Percentiles rank a stretch among this genome's conserved stretches.
These are phyloP conservation scores for Trichophaea hybrida DNA, from an alignment of 2,329 filamentous ascomycete species.

Conservation along the genomic window DNA sequence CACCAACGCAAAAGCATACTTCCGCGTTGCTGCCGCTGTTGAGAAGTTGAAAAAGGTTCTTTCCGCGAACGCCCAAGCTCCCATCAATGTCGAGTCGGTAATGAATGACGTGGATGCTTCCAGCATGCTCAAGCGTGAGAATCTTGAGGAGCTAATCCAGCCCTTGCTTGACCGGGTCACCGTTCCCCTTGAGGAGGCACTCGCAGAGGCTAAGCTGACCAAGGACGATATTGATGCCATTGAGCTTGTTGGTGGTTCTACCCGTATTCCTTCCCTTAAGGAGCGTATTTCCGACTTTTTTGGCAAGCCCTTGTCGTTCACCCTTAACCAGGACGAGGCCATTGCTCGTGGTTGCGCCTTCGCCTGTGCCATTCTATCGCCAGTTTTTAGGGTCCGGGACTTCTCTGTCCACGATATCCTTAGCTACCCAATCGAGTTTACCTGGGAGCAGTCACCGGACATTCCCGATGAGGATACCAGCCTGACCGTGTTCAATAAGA, in stretches of 20 bases:
- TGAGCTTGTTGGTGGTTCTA: slow-evolving; percentile 88
- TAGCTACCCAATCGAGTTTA: slow-evolving; percentile 96
- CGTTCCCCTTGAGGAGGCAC: slow-evolving; percentile 70
- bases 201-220: slow-evolving; percentile 83
- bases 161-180: slow-evolving; percentile 63
- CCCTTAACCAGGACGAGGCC: slow-evolving; percentile 95
- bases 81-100: slow-evolving; percentile 90
- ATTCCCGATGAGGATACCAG: slow-evolving; percentile 97
- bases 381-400: slow-evolving; percentile 95
- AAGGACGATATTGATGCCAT: slow-evolving; percentile 83
- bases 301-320: slow-evolving; percentile 83
- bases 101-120: slow-evolving; percentile 96
- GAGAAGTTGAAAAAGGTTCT: slow-evolving; percentile 99
- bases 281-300: slow-evolving; percentile 81
- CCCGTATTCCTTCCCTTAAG: slow-evolving; percentile 87
- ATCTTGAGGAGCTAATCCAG: slow-evolving; percentile 81
- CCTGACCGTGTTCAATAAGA: slow-evolving; percentile 92
- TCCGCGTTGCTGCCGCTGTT: slow-evolving; percentile 72
- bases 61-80: slow-evolving; percentile 83
- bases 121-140: slow-evolving; percentile 79
- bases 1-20: slow-evolving; percentile 74
- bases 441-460: slow-evolving; percentile 95
- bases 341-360: slow-evolving; percentile 92
- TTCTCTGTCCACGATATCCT: slow-evolving; percentile 96
- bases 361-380: slow-evolving; percentile 92